Base-by-base conservation (phyloP, 805 yeast species). In the Metschnikowia kunwiensis region DNA sequence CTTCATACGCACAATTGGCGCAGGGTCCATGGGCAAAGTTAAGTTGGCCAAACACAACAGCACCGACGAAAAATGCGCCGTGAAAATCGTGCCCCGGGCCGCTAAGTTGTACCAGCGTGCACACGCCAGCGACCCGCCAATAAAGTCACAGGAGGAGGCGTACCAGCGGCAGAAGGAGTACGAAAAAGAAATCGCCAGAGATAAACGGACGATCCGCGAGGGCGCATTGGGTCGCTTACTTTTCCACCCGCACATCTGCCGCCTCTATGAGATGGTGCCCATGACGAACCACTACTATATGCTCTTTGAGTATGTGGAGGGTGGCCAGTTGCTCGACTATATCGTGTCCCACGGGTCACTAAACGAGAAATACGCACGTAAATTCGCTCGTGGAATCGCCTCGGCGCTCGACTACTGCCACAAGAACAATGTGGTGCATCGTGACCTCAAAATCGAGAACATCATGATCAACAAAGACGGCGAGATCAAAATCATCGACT, bases 11-110 rank as follows among this genome's bases (percentile, higher is more conserved):
- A 88, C 96, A 2, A 85, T 93, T 30, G 99, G 99, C 27, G 96
- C 97, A 2, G 98, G 99, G 3, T 87, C 96, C 0, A 93, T 93
- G 98, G 99, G 99, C 41, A 94, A 91, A 60, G 99, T 93, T 32
- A 93, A 93, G 63, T 70, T 93, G 25, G 97, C 97, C 1, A 81
- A 78, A 52, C 95, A 89, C 64, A 77, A 84, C 47, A 61, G 78
- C 23, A 86, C 96, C 1, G 77, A 75, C 42, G 89, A 86, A 50
- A 73, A 86, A 10, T 91, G 96, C 63, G 95, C 94, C 0, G 89
- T 91, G 18, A 91, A 91, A 58, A 89, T 91, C 37, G 93, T 91
- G 24, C 95, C 95, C 17, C 70, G 95, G 49, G 96, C 96, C 5
- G 82, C 87, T 5, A 82, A 78, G 49, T 65, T 82, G 7, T 85